Conservation (phyloP, 495 filamentous ascomycete species). For the Apiosordaria backusii region DNA sequence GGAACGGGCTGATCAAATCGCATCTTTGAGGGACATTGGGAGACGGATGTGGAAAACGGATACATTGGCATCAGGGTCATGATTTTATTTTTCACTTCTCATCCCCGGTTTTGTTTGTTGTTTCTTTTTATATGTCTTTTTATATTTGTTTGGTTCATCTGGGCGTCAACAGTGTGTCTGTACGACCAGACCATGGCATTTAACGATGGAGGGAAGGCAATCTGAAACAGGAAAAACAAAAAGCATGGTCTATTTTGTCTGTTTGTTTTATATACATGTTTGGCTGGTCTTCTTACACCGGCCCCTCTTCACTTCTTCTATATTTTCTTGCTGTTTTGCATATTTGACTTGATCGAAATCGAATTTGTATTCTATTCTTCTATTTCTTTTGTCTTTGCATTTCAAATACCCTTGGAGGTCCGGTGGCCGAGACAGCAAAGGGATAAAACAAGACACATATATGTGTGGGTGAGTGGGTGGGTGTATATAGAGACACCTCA, state of each 20-base stretch:
- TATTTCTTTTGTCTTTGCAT: constrained; percentile 13
- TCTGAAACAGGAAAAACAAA: no score
- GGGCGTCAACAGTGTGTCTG: no score
- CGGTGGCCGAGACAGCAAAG: neutral
- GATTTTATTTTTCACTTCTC: neutral
- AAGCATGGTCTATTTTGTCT: neutral
- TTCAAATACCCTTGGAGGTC: neutral
- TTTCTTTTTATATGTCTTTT: neutral
- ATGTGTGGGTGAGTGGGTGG: no score
- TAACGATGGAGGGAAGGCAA: no score
- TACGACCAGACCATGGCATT: no score
- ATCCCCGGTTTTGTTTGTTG: neutral
- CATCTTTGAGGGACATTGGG: constrained; percentile 1
- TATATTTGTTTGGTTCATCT: constrained; percentile 5
- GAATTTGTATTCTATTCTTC: neutral
- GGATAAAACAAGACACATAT: no score
- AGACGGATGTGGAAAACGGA: constrained; percentile 7
- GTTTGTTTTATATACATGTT: constrained; percentile 2
- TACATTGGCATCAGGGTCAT: constrained; percentile 7
- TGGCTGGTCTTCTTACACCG: neutral
- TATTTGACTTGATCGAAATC: no score
- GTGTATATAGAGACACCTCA: neutral
- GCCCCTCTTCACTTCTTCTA: neutral
- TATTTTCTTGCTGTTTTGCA: constrained; percentile 1
- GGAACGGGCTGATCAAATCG: neutral